phyloP scores from a whole-genome alignment of 176 grass and related monocot species.

The Triticum monococcum region DNA sequence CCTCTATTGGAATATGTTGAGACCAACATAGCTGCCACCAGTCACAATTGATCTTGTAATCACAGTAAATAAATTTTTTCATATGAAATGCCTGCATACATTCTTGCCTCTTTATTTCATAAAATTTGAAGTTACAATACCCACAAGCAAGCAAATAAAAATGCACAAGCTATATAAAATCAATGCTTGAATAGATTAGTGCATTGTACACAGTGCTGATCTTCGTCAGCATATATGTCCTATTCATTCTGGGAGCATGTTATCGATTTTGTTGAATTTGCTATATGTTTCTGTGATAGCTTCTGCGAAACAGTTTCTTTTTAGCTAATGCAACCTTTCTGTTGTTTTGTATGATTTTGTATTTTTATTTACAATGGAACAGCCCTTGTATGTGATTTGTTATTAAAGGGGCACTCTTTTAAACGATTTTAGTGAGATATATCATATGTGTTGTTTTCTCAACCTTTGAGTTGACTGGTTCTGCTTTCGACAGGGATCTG shows the following conservation, averaged over 20 bases:
- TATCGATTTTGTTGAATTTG: neutral
- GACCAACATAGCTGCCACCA: neutral
- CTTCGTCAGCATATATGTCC: neutral
- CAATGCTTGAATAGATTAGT: conserved; percentile 18
- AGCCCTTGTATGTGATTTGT: neutral
- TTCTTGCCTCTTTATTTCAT: neutral
- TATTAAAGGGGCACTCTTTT: neutral
- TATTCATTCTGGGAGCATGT: neutral
- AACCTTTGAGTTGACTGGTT: conserved; percentile 6
- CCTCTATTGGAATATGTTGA: neutral
- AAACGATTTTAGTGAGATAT: neutral
- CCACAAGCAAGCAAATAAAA: neutral
- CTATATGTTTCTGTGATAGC: conserved; percentile 5
- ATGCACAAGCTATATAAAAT: neutral
- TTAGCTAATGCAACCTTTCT: neutral
- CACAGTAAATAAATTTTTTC: neutral
- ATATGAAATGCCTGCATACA: conserved; percentile 7
- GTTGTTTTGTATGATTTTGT: conserved; percentile 7
- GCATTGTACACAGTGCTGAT: neutral
- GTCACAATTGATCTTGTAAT: neutral
- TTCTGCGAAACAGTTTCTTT: conserved; percentile 2
- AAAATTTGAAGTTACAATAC: neutral
- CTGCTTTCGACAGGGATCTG: conserved; percentile 65
- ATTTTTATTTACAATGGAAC: neutral
- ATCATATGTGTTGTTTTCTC: neutral